phyloP scores from a whole-genome alignment of 2,329 filamentous ascomycete species.

The Cryphonectria parasitica region DNA sequence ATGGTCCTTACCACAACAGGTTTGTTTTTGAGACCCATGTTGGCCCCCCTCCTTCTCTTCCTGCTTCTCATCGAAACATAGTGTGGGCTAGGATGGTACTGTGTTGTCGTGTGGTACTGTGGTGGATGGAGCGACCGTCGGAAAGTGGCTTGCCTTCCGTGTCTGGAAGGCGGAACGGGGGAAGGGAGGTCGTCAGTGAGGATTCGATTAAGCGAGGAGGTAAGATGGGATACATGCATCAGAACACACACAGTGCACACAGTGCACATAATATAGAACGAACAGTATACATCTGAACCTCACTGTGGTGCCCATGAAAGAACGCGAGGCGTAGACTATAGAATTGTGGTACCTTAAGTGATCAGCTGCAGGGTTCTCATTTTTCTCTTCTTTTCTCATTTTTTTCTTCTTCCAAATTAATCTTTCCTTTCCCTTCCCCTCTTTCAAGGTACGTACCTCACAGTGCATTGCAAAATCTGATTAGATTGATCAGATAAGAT shows the following conservation, averaged over 20 bases:
- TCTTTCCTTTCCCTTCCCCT: neutral
- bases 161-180: neutral
- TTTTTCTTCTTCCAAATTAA: neutral
- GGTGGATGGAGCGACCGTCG: neutral
- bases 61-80: neutral
- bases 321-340: neutral
- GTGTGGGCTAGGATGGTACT: neutral
- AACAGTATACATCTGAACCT: neutral
- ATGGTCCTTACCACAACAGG: neutral
- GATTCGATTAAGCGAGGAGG: constrained; percentile 9
- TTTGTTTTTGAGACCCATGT: neutral
- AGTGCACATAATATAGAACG: neutral
- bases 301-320: neutral
- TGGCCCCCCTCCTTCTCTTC: no score
- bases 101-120: neutral
- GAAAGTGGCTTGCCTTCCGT: neutral
- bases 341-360: neutral
- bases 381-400: neutral
- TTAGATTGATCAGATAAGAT: constrained; percentile 28
- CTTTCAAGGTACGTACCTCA: neutral
- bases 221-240: neutral
- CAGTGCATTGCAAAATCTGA: constrained; percentile 12
- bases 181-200: neutral
- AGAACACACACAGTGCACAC: neutral
- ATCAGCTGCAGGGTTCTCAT: neutral